Evolutionary conservation across 148 eudicot species (phyloP), one percentile per base, ranked within the genome.

Genomic region (Rheum nobile): DNA sequence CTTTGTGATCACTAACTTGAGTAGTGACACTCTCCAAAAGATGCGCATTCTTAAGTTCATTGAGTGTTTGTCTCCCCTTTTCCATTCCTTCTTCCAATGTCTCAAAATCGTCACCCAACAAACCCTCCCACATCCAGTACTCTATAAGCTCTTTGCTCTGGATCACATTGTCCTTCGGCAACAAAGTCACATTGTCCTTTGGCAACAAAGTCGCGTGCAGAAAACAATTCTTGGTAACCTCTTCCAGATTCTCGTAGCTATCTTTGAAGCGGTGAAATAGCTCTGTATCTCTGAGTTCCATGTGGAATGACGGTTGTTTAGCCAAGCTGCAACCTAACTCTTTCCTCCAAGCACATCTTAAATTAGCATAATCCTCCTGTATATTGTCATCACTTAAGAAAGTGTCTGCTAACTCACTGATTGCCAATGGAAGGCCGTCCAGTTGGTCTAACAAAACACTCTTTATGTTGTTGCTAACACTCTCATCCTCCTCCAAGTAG

Each of bases 61-160:
- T 63, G 22, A 82, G 67, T 29, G 65, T 54, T 39, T 55, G 73
- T 38, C 61, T 71, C 6, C 82, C 85, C n/a, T 39, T 16, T 69
- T 54, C 72, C 17, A 11, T 28, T 29, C 65, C 43, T 69, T 71
- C 76, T n/a, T 77, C 76, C 8, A 82, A n/a, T 0, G 80, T 70
- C 37, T 38, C 39, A 22, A 79, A 32, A 6, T 48, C 10, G 8
- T 24, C 29, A 34, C 80, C 85, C 9, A 76, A 63, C 26, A 77
- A 59, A 63, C 82, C 85, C 46, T 82, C 82, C 76, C 78, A 82
- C 71, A 82, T 74, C 85, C 72, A 70, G 48, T 22, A 22, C 47
- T 38, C 72, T 4, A 70, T 70, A 31, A 70, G 16, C 72, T 39
- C 72, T 42, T 24, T 70, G 29, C 31, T 39, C 28, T 22, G 7